Evolutionary conservation across 2,329 filamentous ascomycete genomes (phyloP).

Genomic region (Exserohilum rostratum): DNA sequence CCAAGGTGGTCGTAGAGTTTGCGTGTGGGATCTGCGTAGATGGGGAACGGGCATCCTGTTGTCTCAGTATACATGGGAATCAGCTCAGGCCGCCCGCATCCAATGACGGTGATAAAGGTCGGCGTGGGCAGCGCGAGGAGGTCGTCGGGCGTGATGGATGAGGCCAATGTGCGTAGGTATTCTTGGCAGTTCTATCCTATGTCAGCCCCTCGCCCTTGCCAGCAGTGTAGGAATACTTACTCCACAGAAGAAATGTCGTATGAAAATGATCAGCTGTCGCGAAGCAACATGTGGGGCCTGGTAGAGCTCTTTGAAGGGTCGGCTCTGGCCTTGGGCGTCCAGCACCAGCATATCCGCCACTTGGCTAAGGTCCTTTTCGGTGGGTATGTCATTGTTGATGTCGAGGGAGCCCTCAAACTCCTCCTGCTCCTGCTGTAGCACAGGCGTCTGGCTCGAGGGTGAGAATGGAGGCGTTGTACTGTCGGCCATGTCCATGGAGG

Average conservation of each 20-base stretch:
- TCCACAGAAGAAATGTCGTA: conserved; percentile 81
- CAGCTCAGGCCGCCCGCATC: conserved; percentile 71
- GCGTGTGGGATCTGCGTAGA: conserved; percentile 76
- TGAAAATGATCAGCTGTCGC: conserved; percentile 72
- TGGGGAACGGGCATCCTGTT: conserved; percentile 71
- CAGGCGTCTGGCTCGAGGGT: conserved; percentile 40
- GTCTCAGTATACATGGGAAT: conserved; percentile 70
- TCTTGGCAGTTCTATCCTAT: conserved; percentile 72
- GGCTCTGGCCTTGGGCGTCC: conserved; percentile 43
- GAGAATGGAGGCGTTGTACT: conserved; percentile 38
- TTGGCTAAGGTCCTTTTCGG: conserved; percentile 34
- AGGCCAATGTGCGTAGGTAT: conserved; percentile 68
- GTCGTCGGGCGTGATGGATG: conserved; percentile 57
- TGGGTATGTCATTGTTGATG: conserved; percentile 47
- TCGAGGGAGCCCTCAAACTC: conserved; percentile 44
- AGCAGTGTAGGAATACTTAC: conserved; percentile 56
- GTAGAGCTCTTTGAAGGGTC: conserved; percentile 48
- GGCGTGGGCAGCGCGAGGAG: conserved; percentile 57
- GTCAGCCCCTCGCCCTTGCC: conserved; percentile 2
- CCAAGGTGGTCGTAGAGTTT: conserved; percentile 70
- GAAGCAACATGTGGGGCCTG: conserved; percentile 42
- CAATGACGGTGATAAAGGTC: conserved; percentile 72
- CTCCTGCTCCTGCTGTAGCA: conserved; percentile 39
- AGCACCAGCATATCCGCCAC: conserved; percentile 45
- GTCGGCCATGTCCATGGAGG: conserved; percentile 21